Conservation (phyloP, 2,329 filamentous ascomycete genomes). For the Diplodia intermedia region DNA sequence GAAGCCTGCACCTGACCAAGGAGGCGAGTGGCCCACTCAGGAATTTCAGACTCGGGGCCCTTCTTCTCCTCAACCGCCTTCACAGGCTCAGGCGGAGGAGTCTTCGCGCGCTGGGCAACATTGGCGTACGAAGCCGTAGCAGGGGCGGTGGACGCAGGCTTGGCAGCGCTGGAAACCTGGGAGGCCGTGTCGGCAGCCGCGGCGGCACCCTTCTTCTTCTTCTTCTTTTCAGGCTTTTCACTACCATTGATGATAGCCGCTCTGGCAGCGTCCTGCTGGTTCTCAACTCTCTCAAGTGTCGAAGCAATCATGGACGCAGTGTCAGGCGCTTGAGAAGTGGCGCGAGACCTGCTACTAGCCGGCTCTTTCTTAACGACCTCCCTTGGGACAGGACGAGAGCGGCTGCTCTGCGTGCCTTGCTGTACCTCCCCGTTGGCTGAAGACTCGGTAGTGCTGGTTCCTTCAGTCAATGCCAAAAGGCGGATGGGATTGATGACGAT, state of each 20-base stretch:
- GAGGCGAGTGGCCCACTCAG: conserved; percentile 48
- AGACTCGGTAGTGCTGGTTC: conserved; percentile 49
- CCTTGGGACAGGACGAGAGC: conserved; percentile 39
- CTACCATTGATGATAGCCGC: conserved; percentile 50
- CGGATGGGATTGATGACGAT: conserved; percentile 76
- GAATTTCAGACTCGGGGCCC: conserved; percentile 40
- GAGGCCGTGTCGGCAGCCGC: conserved; percentile 54
- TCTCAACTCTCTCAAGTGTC: conserved; percentile 51
- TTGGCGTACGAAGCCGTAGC: conserved; percentile 51
- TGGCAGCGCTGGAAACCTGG: conserved; percentile 48
- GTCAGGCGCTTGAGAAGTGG: conserved; percentile 44
- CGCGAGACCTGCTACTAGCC: conserved; percentile 42
- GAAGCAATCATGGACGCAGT: conserved; percentile 48
- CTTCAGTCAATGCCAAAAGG: conserved; percentile 43
- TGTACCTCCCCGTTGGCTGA: conserved; percentile 54
- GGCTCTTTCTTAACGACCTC: conserved; percentile 47
- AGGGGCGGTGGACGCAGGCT: conserved; percentile 33
- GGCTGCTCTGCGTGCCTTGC: conserved; percentile 27
- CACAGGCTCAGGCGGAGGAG: conserved; percentile 40
- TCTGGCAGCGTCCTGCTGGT: conserved; percentile 50
- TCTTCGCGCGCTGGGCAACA: conserved; percentile 48
- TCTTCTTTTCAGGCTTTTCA: conserved; percentile 61
- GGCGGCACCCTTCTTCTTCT: conserved; percentile 71
- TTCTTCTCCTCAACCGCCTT: conserved; percentile 36
- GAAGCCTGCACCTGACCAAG: conserved; percentile 42